phyloP scores from a whole-genome alignment of 108 stramenopile genomes.

The Thalassiosira profunda region DNA sequence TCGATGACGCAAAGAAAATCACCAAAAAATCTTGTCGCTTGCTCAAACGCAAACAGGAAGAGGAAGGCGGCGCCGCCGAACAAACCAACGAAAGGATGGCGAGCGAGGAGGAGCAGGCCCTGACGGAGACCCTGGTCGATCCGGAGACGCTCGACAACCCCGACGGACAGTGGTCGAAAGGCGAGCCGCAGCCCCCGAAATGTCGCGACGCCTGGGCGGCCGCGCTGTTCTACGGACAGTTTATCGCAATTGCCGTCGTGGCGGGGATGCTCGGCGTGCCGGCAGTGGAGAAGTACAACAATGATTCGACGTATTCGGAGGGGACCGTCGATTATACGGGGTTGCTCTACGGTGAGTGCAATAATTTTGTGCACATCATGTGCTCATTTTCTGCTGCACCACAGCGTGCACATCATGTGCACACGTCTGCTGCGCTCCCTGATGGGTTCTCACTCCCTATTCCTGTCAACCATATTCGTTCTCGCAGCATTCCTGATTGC shows the following conservation, averaged over 20 bases:
- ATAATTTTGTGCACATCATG: background rate
- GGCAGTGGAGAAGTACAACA: conserved; percentile 15
- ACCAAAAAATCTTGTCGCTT: too few species aligned
- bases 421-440: background rate
- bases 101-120: conserved; percentile 1
- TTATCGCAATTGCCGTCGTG: conserved; percentile 51
- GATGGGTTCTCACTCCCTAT: background rate
- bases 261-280: conserved; percentile 20
- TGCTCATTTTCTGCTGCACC: conserved; percentile 16
- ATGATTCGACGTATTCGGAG: background rate
- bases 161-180: conserved; percentile 1
- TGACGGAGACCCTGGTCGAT: background rate
- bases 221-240: conserved; percentile 64
- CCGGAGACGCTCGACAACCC: background rate
- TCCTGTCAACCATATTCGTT: background rate
- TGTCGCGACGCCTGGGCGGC: conserved; percentile 63
- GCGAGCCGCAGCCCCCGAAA: conserved; percentile 37
- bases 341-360: conserved; percentile 21
- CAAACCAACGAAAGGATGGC: too few species aligned
- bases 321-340: conserved; percentile 13
- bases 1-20: too few species aligned
- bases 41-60: too few species aligned
- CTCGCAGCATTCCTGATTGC: background rate
- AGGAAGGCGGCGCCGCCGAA: too few species aligned
- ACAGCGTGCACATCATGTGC: too few species aligned